Base-by-base conservation (phyloP, 129 eudicot species). In the Ambrosia trifida region DNA sequence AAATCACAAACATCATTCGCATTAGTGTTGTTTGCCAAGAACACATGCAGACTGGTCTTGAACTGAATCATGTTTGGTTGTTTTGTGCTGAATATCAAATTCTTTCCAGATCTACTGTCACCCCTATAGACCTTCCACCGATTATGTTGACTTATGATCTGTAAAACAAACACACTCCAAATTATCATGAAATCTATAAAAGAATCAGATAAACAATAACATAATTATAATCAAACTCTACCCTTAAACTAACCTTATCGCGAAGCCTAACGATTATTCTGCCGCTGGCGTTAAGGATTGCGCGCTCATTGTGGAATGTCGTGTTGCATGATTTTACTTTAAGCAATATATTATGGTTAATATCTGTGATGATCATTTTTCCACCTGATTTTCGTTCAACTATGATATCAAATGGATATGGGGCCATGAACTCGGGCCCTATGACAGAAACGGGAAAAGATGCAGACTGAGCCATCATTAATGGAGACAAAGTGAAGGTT, bases 371-470 rank as follows among this genome's bases (percentile, higher is more conserved):
- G 16, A 45, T 32, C 45, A 72, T 51, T 59, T 82, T 46, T 38
- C 73, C 83, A 0, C 45, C 64, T 14, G 17, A 36, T 64, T 66
- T 70, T 58, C 20, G 72, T 3, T 36, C 19, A 10, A 72, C 66
- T 16, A 18, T 36, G 8, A 82, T 56, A 3, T 72, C 69, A 24
- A 67, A 20, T 4, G 63, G 36, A 47, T 72, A 38, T 4, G 85
- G 76, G n/a, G 64, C 36, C 19, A 79, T 64, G n/a, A 47, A 74
- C 35, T 74, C 76, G 5, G 80, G 60, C 7, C 80, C 62, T 60
- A 80, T 45, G 3, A 80, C 76, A 14, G n/a, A 30, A 9, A 56
- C 33, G 0, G 79, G 69, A 56, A 38, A 10, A 19, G 12, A 17
- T 9, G 31, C 4, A 35, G 46, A 4, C 35, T 62, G 68, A 62